Conservation (phyloP, 139 green algal genomes). For the Chlorella sp. region DNA sequence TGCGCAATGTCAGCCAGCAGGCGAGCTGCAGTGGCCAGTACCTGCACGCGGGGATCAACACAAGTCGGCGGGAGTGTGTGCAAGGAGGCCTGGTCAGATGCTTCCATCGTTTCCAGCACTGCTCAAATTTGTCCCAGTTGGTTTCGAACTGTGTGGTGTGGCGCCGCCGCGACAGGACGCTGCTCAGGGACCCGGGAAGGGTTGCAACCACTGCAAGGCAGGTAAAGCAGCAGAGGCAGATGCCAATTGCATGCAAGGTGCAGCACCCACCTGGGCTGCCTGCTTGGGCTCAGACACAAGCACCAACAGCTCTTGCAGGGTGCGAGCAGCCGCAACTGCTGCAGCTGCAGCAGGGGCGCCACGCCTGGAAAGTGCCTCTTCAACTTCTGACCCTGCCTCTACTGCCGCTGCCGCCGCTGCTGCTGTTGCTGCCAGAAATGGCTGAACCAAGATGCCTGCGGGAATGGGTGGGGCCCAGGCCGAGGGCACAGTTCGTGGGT, state of each 20-base stretch:
- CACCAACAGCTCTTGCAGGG: not conserved
- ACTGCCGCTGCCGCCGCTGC: not conserved
- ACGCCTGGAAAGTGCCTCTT: not conserved
- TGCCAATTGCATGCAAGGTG: not conserved
- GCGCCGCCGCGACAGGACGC: too few relatives aligned
- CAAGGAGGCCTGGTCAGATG: too few relatives aligned
- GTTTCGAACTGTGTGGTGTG: too few relatives aligned
- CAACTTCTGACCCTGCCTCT: not conserved
- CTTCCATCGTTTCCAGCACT: too few relatives aligned
- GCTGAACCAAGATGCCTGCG: not conserved
- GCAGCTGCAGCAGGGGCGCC: not conserved
- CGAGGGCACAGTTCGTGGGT: not conserved
- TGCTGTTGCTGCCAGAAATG: not conserved
- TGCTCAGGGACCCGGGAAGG: not conserved
- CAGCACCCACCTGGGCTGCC: not conserved
- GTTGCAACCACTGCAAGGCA: too few relatives aligned
- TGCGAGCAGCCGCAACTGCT: not conserved
- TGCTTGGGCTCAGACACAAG: conserved; percentile 13
- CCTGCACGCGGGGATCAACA: not conserved
- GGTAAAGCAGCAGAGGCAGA: not conserved
- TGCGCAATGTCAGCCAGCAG: not conserved
- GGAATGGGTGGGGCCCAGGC: not conserved
- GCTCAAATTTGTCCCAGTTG: too few relatives aligned
- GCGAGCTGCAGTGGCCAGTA: not conserved
- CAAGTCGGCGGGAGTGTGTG: too few relatives aligned